Evolutionary conservation across 306 rosid genomes (phyloP).

Genomic region (Cucumis cinereus): DNA sequence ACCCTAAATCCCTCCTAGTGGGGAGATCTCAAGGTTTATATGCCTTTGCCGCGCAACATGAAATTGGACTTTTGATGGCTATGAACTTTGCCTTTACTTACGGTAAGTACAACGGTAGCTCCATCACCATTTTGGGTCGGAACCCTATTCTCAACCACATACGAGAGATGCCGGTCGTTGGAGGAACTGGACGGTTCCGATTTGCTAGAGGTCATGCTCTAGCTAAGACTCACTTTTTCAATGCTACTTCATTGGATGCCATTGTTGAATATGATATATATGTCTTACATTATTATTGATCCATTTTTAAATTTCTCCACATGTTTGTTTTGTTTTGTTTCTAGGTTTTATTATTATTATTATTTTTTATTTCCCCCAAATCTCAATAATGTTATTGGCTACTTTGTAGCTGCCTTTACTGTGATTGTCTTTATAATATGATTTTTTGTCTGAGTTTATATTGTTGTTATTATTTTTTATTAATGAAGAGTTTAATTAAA

Average conservation of each 20-base stretch:
- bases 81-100: conserved; percentile 49
- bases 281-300: conserved; percentile 30
- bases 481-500: not conserved
- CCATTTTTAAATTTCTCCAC: not conserved
- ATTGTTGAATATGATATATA: conserved; percentile 47
- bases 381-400: no score
- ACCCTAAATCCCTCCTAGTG: conserved; percentile 15
- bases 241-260: conserved; percentile 28
- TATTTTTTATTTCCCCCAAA: no score
- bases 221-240: conserved; percentile 27
- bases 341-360: no score
- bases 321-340: not conserved
- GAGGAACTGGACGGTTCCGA: conserved; percentile 63
- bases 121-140: conserved; percentile 50
- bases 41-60: conserved; percentile 9
- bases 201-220: conserved; percentile 56
- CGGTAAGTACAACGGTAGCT: conserved; percentile 73
- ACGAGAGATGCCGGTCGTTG: conserved; percentile 75
- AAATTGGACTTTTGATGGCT: conserved; percentile 33
- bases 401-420: no score
- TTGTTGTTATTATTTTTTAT: no score
- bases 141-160: conserved; percentile 26
- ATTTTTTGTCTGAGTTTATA: no score
- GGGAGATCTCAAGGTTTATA: conserved; percentile 34
- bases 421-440: no score